Conservation (phyloP, 2,329 filamentous ascomycete species). For the Calonectria crousiana region DNA sequence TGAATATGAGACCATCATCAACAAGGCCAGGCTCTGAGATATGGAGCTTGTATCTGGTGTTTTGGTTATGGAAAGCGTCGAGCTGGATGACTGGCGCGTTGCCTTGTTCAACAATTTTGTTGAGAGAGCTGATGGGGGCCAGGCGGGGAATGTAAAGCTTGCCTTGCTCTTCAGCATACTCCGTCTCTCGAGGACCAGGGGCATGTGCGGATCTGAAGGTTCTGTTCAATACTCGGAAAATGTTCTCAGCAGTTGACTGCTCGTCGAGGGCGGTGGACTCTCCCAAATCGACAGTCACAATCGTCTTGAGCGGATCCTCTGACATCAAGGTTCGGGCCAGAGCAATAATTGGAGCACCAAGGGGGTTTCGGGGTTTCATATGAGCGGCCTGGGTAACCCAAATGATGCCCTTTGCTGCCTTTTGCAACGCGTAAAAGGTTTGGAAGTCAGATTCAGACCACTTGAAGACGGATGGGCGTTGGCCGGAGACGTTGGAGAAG, state of each 20-base stretch:
- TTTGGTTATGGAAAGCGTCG: slow-evolving; percentile 37
- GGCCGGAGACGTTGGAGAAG: slow-evolving; percentile 41
- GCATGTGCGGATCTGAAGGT: slow-evolving; percentile 35
- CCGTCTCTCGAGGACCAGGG: slow-evolving; percentile 50
- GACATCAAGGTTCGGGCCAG: slow-evolving; percentile 63
- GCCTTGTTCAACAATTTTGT: slow-evolving; percentile 57
- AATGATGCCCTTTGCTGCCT: slow-evolving; percentile 53
- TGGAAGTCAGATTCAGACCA: slow-evolving; percentile 56
- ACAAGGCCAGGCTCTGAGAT: slow-evolving; percentile 43
- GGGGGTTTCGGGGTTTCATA: slow-evolving; percentile 50
- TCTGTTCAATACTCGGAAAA: slow-evolving; percentile 43
- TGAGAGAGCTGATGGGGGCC: slow-evolving; percentile 53
- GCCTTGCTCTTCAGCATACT: slow-evolving; percentile 56
- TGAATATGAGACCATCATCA: slow-evolving; percentile 43
- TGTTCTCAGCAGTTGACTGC: slow-evolving; percentile 23
- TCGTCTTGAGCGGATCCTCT: slow-evolving; percentile 58
- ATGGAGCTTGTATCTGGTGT: slow-evolving; percentile 37
- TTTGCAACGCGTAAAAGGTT: slow-evolving; percentile 55
- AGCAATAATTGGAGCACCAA: slow-evolving; percentile 56
- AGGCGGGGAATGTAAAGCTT: slow-evolving; percentile 60
- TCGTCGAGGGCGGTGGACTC: slow-evolving; percentile 34
- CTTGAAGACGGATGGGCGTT: slow-evolving; percentile 49
- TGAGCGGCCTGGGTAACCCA: slow-evolving; percentile 62
- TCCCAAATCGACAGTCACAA: slow-evolving; percentile 59
- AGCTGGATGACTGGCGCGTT: slow-evolving; percentile 12